Conservation (phyloP, 2,329 filamentous ascomycete species). For the Fusarium penzigii region DNA sequence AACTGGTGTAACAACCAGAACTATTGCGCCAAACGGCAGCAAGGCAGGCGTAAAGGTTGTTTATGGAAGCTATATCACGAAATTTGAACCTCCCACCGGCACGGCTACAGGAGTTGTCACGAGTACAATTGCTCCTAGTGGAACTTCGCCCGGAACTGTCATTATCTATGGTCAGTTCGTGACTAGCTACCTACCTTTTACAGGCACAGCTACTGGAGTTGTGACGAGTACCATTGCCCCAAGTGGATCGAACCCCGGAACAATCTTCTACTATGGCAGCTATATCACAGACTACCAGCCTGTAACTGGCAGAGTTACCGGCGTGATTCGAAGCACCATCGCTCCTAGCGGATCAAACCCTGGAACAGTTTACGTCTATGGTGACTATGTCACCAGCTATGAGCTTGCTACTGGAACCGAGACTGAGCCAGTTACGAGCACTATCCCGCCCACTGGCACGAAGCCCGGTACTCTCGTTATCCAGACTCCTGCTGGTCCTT, state of each 20-base stretch:
- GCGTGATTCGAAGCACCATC: too few relatives aligned
- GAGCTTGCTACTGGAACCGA: neutral
- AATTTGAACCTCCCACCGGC: neutral
- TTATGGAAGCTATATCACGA: neutral
- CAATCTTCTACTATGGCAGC: neutral
- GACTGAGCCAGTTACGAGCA: neutral
- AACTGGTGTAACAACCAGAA: too few relatives aligned
- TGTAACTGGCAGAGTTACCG: neutral
- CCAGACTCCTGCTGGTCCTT: neutral
- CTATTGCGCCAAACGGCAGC: too few relatives aligned
- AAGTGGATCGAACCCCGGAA: too few relatives aligned
- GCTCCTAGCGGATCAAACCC: too few relatives aligned
- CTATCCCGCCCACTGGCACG: neutral
- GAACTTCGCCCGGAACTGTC: neutral
- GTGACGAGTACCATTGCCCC: too few relatives aligned
- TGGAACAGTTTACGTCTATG: conserved; percentile 1
- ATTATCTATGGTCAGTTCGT: conserved; percentile 1
- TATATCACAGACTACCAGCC: neutral
- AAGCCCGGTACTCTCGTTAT: neutral
- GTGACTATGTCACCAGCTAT: conserved; percentile 1
- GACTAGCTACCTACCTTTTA: neutral
- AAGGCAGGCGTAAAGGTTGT: conserved; percentile 2
- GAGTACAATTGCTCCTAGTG: too few relatives aligned
- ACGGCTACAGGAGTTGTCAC: neutral
- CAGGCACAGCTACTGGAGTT: too few relatives aligned